A percentile compares a stretch with the other conserved stretches of the same genome.
Conservation (phyloP, 352 stramenopile species). For the Plasmopara halstedii region DNA sequence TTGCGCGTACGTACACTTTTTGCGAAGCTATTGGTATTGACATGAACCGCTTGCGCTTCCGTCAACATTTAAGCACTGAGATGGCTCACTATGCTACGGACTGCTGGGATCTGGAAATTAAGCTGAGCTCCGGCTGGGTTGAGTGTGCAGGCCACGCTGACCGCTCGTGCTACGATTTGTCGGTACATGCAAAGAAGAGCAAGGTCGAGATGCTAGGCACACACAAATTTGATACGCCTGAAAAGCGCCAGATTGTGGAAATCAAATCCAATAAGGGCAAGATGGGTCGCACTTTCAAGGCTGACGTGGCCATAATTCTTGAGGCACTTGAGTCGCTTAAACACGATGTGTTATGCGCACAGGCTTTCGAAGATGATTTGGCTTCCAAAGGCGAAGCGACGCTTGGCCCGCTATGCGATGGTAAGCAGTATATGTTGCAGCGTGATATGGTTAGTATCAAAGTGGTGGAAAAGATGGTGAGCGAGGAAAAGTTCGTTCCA, state of each 20-base stretch:
- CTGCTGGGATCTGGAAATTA: slow-evolving; percentile 99
- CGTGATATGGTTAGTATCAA: slow-evolving; percentile 94
- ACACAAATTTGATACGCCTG: slow-evolving; percentile 87
- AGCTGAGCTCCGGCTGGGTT: slow-evolving; percentile 97
- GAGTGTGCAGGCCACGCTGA: slow-evolving; percentile 99
- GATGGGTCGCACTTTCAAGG: slow-evolving; percentile 96
- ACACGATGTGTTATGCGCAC: slow-evolving; percentile 79
- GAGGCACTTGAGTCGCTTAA: slow-evolving; percentile 77
- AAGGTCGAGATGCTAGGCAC: slow-evolving; percentile 86
- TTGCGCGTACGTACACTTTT: slow-evolving; percentile 96
- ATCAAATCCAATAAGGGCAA: slow-evolving; percentile 96
- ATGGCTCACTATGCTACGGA: slow-evolving; percentile 99
- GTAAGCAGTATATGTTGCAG: slow-evolving; percentile 88
- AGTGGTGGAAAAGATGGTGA: slow-evolving; percentile 93
- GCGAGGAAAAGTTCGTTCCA: slow-evolving; percentile 97
- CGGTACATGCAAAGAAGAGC: slow-evolving; percentile 81
- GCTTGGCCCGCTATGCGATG: slow-evolving; percentile 83
- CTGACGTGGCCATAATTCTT: slow-evolving; percentile 77
- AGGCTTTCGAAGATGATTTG: slow-evolving; percentile 89
- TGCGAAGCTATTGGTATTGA: slow-evolving; percentile 93
- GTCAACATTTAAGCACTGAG: slow-evolving; percentile 98
- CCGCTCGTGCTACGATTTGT: slow-evolving; percentile 97
- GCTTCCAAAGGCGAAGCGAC: slow-evolving; percentile 83
- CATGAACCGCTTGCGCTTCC: slow-evolving; percentile 92
- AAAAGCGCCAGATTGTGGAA: slow-evolving; percentile 90